These are phyloP conservation scores for Populus davidiana DNA, from an alignment of 345 rosid species.

Conservation along the genomic window DNA sequence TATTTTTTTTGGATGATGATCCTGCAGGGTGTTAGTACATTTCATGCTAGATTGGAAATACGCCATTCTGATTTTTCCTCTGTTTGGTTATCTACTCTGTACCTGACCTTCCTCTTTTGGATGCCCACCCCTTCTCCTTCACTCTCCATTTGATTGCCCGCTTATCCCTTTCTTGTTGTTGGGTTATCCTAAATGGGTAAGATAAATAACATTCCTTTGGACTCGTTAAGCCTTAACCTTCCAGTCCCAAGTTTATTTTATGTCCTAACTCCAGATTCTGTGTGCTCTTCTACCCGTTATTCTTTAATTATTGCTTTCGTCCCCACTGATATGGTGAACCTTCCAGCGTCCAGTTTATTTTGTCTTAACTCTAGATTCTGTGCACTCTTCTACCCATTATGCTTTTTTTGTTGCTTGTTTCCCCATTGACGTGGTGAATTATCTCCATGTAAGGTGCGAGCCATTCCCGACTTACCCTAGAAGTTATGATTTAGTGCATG, in stretches of 20 bases:
- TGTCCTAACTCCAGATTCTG: not conserved
- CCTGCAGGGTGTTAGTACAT: not conserved
- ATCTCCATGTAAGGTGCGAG: slow-evolving; percentile 67
- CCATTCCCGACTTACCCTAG: slow-evolving; percentile 93
- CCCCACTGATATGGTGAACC: not conserved
- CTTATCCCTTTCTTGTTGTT: not conserved
- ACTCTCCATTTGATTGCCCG: not conserved
- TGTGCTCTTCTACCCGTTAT: not conserved
- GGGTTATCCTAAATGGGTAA: not conserved
- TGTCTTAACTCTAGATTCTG: not conserved
- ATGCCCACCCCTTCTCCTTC: not conserved
- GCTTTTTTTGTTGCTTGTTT: not conserved
- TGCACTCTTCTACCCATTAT: not conserved
- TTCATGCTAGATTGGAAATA: not conserved
- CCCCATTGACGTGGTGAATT: not conserved
- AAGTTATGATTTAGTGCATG: slow-evolving; percentile 92
- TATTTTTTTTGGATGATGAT: not conserved
- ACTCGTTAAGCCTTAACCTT: not conserved
- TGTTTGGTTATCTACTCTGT: not conserved
- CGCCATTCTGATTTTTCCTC: not conserved
- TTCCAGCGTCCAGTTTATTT: too few species aligned
- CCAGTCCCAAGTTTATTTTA: not conserved
- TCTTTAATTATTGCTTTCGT: not conserved
- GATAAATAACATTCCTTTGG: not conserved
- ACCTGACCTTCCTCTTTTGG: not conserved